Evolutionary conservation across 495 filamentous ascomycete species (phyloP), one percentile per base, ranked within the genome.

Genomic region (Lasiosphaeriaceae sp.): DNA sequence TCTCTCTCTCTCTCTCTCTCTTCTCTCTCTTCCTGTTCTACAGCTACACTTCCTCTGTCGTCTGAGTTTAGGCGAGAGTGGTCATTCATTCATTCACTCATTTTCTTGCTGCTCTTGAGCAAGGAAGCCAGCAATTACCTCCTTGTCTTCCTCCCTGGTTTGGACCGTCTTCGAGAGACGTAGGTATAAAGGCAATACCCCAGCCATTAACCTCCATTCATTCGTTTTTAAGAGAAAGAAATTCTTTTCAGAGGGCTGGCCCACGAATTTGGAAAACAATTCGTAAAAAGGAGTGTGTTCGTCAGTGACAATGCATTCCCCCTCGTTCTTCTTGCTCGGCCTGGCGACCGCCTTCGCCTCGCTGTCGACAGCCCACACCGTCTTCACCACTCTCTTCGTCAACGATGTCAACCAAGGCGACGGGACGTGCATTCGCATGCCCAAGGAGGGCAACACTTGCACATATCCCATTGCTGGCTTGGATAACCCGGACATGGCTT

Each of bases 401-500:
- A 72, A 87, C 64, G 83, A 80, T 55, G 75, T 79, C 22, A 73
- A 78, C 60, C 83, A 90, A 63, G 89, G 89, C 47, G 79, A 84
- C 64, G 89, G 83, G 1, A 82, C 78, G 45, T 90, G 86, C 62
- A 75, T 92, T 24, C 81, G 87, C n/a, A 85, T 87, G 79, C 77
- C 78, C 48, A 78, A 72, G 50, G 71, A 80, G 52, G 65, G 72
- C 3, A 63, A 58, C 1, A 71, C 72, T 7, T 73, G 75, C 46
- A 88, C 78, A 7, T 64, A 61, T 31, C 88, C 88, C 4, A 67
- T 90, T 19, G 65, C 63, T 2, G 62, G 79, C 47, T 50, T 89
- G 26, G 56, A 60, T 51, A 82, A 80, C 57, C 64, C 76, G 19
- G 82, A 87, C 44, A 86, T 92, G 81, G 86, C 84, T 29, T 92